A percentile compares a stretch with the other conserved stretches of the same genome.
Conservation (phyloP, 2,329 filamentous ascomycete species). For the Cercospora sesami region DNA sequence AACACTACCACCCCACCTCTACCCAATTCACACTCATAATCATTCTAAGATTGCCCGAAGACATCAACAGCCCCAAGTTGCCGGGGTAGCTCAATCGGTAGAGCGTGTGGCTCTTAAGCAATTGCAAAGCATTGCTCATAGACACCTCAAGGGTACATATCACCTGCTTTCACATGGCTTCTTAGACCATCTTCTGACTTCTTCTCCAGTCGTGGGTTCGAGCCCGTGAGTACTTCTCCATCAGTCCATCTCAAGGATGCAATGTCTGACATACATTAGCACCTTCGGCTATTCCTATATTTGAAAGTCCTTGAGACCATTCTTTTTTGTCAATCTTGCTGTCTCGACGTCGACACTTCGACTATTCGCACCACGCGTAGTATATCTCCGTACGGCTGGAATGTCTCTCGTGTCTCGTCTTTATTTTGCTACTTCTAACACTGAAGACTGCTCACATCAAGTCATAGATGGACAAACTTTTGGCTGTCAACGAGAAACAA, state of each 20-base stretch:
- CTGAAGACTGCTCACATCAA: background rate
- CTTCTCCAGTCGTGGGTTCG: conserved; percentile 11
- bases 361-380: background rate
- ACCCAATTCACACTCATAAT: background rate
- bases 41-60: background rate
- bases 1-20: background rate
- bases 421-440: background rate
- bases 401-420: background rate
- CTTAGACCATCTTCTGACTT: background rate
- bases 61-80: conserved; percentile 24
- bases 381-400: too few species aligned
- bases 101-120: conserved; percentile 42
- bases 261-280: conserved; percentile 10
- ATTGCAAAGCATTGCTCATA: conserved; percentile 2
- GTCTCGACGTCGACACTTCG: background rate
- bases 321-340: conserved; percentile 1
- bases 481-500: background rate
- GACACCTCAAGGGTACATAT: conserved; percentile 11
- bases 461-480: background rate
- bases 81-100: conserved; percentile 56
- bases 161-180: background rate
- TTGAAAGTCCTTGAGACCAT: conserved; percentile 3
- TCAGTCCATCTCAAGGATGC: background rate
- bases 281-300: conserved; percentile 15
- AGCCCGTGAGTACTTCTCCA: conserved; percentile 7